Conservation (phyloP, 164 flowering plant genomes). For the Aristolochia californica region DNA sequence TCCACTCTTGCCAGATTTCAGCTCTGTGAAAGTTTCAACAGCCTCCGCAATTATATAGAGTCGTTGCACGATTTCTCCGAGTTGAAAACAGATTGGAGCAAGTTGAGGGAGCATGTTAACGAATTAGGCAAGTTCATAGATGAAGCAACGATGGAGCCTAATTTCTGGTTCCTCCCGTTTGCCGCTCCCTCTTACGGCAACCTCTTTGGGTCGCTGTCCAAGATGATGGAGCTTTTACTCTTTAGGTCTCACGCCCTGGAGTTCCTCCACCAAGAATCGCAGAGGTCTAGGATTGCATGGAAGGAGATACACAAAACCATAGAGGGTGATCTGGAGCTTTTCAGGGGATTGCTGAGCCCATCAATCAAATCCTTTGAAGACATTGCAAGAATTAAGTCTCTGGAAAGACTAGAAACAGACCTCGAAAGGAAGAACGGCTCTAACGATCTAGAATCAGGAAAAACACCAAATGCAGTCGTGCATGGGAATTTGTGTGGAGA, state of each 20-base stretch:
- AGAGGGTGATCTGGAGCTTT: slow-evolving; percentile 33
- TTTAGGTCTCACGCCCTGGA: slow-evolving; percentile 30
- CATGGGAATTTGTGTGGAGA: slow-evolving; percentile 10
- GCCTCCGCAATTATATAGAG: slow-evolving; percentile 27
- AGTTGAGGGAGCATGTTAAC: slow-evolving; percentile 21
- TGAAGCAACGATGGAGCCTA: slow-evolving; percentile 76
- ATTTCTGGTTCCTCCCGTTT: slow-evolving; percentile 78
- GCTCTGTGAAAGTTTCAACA: slow-evolving; percentile 25
- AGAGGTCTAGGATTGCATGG: slow-evolving; percentile 13
- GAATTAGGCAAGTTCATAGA: slow-evolving; percentile 40
- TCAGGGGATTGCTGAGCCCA: slow-evolving; percentile 24
- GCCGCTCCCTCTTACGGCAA: slow-evolving; percentile 38
- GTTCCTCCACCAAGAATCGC: slow-evolving; percentile 25
- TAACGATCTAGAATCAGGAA: slow-evolving; percentile 57
- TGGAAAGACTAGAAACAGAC: slow-evolving; percentile 30
- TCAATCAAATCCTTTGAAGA: slow-evolving; percentile 36
- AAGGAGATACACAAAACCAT: slow-evolving; percentile 21
- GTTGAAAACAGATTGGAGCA: slow-evolving; percentile 23
- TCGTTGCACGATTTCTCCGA: neutral
- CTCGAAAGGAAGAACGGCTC: slow-evolving; percentile 14
- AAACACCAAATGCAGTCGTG: slow-evolving; percentile 16
- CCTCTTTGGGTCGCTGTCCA: slow-evolving; percentile 38
- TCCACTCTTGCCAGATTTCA: slow-evolving; percentile 47
- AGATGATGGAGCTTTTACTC: slow-evolving; percentile 42
- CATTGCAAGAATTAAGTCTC: slow-evolving; percentile 39